A percentile compares a stretch with the other conserved stretches of the same genome.
These are phyloP conservation scores for Boletellus ananas DNA, from an alignment of 768 basidiomycete species.

Conservation along the genomic window DNA sequence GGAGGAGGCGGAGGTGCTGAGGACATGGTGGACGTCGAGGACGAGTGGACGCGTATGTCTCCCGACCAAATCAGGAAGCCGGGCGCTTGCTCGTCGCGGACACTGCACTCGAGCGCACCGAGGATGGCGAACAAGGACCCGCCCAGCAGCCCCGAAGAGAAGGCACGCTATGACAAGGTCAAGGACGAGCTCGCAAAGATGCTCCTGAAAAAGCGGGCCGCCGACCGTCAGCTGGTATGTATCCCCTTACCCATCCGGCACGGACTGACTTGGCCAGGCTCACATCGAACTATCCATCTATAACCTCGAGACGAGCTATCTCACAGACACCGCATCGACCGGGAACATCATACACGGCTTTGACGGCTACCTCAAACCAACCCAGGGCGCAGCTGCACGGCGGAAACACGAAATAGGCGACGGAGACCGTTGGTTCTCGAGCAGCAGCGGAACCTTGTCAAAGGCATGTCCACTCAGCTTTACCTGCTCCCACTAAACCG, in stretches of 20 bases:
- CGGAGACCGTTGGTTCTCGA: slow-evolving; percentile 76
- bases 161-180: slow-evolving; percentile 63
- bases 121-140: slow-evolving; percentile 39
- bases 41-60: slow-evolving; percentile 26
- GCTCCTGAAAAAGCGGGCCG: slow-evolving; percentile 65
- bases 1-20: slow-evolving; percentile 55
- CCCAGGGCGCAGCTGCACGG: slow-evolving; percentile 45
- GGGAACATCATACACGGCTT: slow-evolving; percentile 89
- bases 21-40: slow-evolving; percentile 40
- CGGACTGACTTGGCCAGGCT: slow-evolving; percentile 42
- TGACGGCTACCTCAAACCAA: slow-evolving; percentile 80
- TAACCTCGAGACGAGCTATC: slow-evolving; percentile 69
- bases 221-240: slow-evolving; percentile 76
- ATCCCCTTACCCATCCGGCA: background rate
- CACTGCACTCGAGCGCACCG: too few species aligned
- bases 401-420: slow-evolving; percentile 76
- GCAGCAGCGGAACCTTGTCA: slow-evolving; percentile 71
- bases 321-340: slow-evolving; percentile 76
- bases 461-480: slow-evolving; percentile 45
- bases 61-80: slow-evolving; percentile 25
- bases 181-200: slow-evolving; percentile 75
- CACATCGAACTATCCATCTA: slow-evolving; percentile 77
- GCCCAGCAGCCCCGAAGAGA: slow-evolving; percentile 58
- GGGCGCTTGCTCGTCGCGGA: slow-evolving; percentile 5
- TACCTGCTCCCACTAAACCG: slow-evolving; percentile 2